Conservation (phyloP, 169 alveolate genomes). For the Eimeria maxima region DNA sequence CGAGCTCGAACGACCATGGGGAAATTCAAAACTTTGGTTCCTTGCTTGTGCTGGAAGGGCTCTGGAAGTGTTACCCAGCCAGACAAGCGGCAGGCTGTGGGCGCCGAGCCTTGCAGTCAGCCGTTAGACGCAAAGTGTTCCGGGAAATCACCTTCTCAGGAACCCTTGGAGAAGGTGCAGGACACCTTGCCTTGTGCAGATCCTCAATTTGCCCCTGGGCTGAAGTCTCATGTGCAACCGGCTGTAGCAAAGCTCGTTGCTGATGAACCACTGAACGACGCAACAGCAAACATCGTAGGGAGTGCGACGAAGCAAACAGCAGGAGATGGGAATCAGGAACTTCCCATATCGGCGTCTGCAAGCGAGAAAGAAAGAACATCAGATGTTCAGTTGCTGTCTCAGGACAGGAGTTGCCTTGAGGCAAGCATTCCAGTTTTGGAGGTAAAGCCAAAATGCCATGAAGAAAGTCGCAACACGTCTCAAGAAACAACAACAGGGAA, state of each 20-base stretch:
- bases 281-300: not conserved
- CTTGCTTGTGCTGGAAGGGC: slow-evolving; percentile 58
- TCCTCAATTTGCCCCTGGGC: not conserved
- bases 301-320: not conserved
- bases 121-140: not conserved
- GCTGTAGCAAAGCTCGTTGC: not conserved
- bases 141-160: not conserved
- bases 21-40: not conserved
- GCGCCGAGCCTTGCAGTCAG: not conserved
- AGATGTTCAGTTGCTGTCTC: not conserved
- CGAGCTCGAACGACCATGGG: not conserved
- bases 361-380: not conserved
- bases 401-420: not conserved
- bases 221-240: not conserved
- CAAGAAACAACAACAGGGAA: slow-evolving; percentile 31
- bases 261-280: not conserved
- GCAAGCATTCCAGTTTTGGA: not conserved
- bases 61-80: slow-evolving; percentile 38
- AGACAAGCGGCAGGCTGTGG: slow-evolving; percentile 22
- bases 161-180: not conserved
- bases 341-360: not conserved
- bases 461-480: slow-evolving; percentile 27
- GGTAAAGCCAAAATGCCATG: not conserved
- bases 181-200: not conserved
- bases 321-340: not conserved